Base-by-base conservation (phyloP, 2,329 filamentous ascomycete genomes). In the Calycina herbarum region DNA sequence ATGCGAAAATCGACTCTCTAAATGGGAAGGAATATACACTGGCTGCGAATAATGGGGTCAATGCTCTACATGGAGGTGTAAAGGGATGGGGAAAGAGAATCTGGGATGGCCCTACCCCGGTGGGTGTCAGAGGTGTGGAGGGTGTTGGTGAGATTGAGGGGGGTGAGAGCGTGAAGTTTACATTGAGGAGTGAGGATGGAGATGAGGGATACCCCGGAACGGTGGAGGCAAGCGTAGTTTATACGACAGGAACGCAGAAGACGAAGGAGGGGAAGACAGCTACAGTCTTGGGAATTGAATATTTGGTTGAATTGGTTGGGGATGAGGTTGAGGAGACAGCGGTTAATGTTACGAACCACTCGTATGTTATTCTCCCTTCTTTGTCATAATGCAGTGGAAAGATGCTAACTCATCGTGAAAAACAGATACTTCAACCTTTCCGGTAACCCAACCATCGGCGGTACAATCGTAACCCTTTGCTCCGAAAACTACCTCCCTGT, bases 341-440 rank as follows among this genome's bases (percentile, higher is more conserved):
- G 54, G 86, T 98, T 77, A 96, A 94, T 79, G 85, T 98, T 80
- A 98, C 95, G 60, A 99, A 98, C 81, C 94, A 99, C 82, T 96
- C 92, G 90, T 93, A 78, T 71, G 82, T 77, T 8, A 40, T 20
- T 27, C 35, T 4, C 10, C 29, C 29, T 17, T 20, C 13, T 33
- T 33, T 2, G 27, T 35, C 29, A 13, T 10, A 17, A 57, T 17
- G 17, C 3, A 15, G 5, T 7, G 17, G 27, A 2, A 11, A 35
- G 3, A 57, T 57, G 27, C 27, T 33, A 57, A 57, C 27, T 17
- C 8, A 6, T 1, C 3, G 3, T 57, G 27, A n/a, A 31, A 35
- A 57, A 67, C 65, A 85, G 83, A 48, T 90, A 90, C 80, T 90
- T 90, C 78, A 89, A 90, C 78, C 82, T 89, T 40, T 80, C 82